A percentile compares a stretch with the other conserved stretches of the same genome.
phyloP scores from a whole-genome alignment of 306 rosid species.

The Rubus idaeus region DNA sequence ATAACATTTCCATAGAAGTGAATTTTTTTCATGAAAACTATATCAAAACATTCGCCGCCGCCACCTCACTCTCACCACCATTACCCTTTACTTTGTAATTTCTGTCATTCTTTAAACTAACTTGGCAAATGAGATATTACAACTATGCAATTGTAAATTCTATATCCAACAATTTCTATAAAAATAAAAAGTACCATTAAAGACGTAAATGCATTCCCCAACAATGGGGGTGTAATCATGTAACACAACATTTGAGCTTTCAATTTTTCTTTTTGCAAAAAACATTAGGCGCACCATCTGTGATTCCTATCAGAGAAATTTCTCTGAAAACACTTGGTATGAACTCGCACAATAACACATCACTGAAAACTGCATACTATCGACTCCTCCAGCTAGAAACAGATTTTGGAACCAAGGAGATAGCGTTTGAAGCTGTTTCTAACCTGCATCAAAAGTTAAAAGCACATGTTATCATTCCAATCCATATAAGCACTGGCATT shows the following conservation, averaged over 20 bases:
- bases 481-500: background rate
- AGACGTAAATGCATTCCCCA: background rate
- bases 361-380: constrained; percentile 19
- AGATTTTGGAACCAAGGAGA: constrained; percentile 73
- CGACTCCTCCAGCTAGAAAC: constrained; percentile 84
- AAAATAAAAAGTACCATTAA: background rate
- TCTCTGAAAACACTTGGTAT: background rate
- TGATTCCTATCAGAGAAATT: background rate
- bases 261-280: too few species aligned
- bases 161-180: background rate
- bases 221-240: background rate
- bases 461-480: background rate
- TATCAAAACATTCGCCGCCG: too few species aligned
- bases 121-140: too few species aligned
- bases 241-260: background rate
- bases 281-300: background rate
- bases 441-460: constrained; percentile 50
- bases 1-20: too few species aligned
- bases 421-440: constrained; percentile 73
- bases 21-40: too few species aligned
- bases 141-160: too few species aligned
- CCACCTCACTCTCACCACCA: too few species aligned
- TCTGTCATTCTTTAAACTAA: too few species aligned
- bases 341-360: background rate
- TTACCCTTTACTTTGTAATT: too few species aligned